These are phyloP conservation scores for Mycena venus DNA, from an alignment of 768 basidiomycete genomes.

Conservation along the genomic window DNA sequence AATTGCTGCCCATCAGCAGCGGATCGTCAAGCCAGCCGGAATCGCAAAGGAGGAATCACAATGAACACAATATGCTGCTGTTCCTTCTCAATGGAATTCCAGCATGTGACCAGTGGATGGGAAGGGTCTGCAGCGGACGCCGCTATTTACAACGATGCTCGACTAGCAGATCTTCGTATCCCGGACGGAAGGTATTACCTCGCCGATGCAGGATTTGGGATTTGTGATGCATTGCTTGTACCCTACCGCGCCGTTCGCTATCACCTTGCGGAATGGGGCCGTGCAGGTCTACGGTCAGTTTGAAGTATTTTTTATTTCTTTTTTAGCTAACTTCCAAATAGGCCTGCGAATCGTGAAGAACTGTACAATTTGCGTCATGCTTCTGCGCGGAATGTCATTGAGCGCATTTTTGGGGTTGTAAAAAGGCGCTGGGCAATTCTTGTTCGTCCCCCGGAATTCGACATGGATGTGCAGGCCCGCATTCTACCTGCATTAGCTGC, in stretches of 20 bases:
- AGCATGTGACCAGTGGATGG: conserved; percentile 40
- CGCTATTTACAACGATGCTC: conserved; percentile 28
- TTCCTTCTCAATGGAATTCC: conserved; percentile 37
- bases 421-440: neutral
- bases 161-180: conserved; percentile 4
- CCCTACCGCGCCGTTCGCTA: conserved; percentile 40
- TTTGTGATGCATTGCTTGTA: conserved; percentile 34
- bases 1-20: conserved; percentile 31
- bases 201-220: conserved; percentile 32
- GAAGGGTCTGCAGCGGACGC: conserved; percentile 40
- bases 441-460: neutral
- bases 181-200: conserved; percentile 37
- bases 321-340: neutral
- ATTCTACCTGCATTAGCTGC: neutral
- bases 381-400: neutral
- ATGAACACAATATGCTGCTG: conserved; percentile 44
- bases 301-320: neutral
- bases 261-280: conserved; percentile 43
- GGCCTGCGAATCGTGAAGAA: neutral
- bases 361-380: neutral
- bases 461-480: neutral
- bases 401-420: no score
- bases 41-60: conserved; percentile 42
- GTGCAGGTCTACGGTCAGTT: conserved; percentile 10
- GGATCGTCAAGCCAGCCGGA: conserved; percentile 27